phyloP scores from a whole-genome alignment of 2,329 filamentous ascomycete genomes.

The Cryphonectria carpinicola region DNA sequence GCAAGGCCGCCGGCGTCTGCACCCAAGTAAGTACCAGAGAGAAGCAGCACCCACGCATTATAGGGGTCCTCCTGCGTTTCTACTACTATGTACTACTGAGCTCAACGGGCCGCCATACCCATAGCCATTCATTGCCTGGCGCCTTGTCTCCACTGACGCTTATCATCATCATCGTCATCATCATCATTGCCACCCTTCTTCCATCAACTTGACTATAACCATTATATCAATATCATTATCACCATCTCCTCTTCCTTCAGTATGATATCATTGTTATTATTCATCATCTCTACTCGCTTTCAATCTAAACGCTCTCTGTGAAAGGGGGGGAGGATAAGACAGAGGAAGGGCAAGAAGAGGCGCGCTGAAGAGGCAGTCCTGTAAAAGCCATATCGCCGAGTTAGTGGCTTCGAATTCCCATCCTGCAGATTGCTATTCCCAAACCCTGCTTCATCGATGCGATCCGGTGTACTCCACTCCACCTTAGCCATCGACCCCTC shows the following conservation, averaged over 20 bases:
- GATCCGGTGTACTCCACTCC: constrained; percentile 26
- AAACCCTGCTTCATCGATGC: constrained; percentile 24
- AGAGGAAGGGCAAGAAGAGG: neutral
- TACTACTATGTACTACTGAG: neutral
- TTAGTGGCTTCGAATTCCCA: neutral
- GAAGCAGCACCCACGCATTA: neutral
- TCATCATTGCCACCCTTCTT: too few relatives aligned
- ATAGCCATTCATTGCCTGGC: neutral
- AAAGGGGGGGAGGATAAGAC: neutral
- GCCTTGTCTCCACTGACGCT: neutral
- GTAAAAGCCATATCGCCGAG: neutral
- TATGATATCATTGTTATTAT: too few relatives aligned
- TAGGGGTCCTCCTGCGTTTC: constrained; percentile 1
- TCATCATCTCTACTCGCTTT: neutral
- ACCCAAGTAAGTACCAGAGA: neutral
- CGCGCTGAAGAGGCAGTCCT: neutral
- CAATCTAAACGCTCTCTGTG: neutral
- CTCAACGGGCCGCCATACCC: neutral
- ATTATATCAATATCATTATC: too few relatives aligned
- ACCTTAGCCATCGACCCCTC: constrained; percentile 22
- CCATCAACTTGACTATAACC: too few relatives aligned
- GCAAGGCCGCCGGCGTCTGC: neutral
- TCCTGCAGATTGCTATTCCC: constrained; percentile 13
- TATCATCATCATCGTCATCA: neutral
- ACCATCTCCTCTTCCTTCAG: too few relatives aligned